Percentiles rank a stretch among this genome's conserved stretches.
Evolutionary conservation across 192 early-diverging fungal genomes (phyloP).

Genomic region (Coemansia sp.): DNA sequence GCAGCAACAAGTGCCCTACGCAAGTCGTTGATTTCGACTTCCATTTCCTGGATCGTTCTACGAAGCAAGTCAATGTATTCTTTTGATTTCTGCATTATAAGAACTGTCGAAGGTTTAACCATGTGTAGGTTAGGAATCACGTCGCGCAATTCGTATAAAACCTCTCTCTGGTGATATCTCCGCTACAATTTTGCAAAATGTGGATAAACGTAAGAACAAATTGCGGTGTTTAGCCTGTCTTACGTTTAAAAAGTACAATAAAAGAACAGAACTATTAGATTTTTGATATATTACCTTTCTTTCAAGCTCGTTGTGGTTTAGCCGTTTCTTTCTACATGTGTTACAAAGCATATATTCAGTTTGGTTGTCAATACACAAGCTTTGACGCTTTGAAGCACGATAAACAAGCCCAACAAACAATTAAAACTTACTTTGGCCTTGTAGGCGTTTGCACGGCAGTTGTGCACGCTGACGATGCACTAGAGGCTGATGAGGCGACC

Average conservation of each 20-base stretch:
- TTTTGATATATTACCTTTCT: slow-evolving; percentile 39
- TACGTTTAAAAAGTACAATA: neutral
- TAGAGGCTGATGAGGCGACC: neutral
- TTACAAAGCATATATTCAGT: neutral
- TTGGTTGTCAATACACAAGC: neutral
- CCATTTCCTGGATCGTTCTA: slow-evolving; percentile 50
- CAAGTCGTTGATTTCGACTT: slow-evolving; percentile 50
- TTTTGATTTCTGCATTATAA: slow-evolving; percentile 58
- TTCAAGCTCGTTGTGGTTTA: slow-evolving; percentile 57
- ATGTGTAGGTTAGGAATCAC: slow-evolving; percentile 52
- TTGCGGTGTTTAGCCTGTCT: neutral
- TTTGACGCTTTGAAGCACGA: neutral
- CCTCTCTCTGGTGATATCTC: slow-evolving; percentile 54
- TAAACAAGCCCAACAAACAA: neutral
- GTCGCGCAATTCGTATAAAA: slow-evolving; percentile 55
- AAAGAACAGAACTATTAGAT: neutral
- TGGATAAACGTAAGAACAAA: neutral
- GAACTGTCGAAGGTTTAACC: slow-evolving; percentile 54
- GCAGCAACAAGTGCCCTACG: slow-evolving; percentile 52
- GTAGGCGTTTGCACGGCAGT: neutral
- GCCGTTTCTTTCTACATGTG: slow-evolving; percentile 47
- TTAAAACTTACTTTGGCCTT: slow-evolving; percentile 34
- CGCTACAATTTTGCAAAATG: slow-evolving; percentile 24
- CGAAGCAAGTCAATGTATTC: slow-evolving; percentile 56
- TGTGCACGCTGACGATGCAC: neutral